Conservation (phyloP, 805 yeast genomes). For the Metschnikowia continentalis region DNA sequence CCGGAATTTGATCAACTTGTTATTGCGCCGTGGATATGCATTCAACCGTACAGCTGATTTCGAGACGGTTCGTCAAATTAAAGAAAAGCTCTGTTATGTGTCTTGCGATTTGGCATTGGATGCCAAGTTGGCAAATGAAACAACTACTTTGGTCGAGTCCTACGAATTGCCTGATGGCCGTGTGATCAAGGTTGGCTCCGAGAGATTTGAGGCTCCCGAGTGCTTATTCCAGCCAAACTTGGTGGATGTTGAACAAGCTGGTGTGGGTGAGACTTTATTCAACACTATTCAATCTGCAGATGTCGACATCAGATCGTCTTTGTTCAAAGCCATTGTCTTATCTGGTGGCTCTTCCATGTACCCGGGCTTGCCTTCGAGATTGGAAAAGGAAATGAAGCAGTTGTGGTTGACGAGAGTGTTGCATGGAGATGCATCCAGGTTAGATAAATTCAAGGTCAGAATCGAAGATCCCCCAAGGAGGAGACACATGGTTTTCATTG, state of each 20-base stretch:
- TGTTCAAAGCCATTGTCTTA: conserved; percentile 87
- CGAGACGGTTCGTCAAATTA: conserved; percentile 96
- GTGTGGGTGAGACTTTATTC: conserved; percentile 89
- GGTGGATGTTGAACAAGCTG: conserved; percentile 95
- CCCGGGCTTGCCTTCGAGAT: conserved; percentile 93
- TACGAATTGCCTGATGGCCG: conserved; percentile 97
- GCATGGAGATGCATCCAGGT: conserved; percentile 78
- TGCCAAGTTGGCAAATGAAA: conserved; percentile 80
- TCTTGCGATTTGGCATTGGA: conserved; percentile 92
- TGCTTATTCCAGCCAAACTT: conserved; percentile 93
- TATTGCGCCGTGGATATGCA: conserved; percentile 94
- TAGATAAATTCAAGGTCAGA: conserved; percentile 89
- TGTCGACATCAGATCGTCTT: conserved; percentile 83
- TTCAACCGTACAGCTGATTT: conserved; percentile 98
- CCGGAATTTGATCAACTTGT: conserved; percentile 84
- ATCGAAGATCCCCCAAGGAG: conserved; percentile 99
- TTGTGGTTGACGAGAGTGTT: conserved; percentile 89
- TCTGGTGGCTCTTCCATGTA: conserved; percentile 99
- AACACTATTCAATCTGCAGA: conserved; percentile 94
- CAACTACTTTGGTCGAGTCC: conserved; percentile 88
- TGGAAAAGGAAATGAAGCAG: conserved; percentile 94
- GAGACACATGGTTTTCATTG: conserved; percentile 97
- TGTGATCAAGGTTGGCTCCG: conserved; percentile 88
- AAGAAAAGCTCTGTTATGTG: conserved; percentile 93
- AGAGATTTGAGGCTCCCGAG: conserved; percentile 95